Base-by-base conservation (phyloP, 306 rosid species). In the Sicyos baderoa region DNA sequence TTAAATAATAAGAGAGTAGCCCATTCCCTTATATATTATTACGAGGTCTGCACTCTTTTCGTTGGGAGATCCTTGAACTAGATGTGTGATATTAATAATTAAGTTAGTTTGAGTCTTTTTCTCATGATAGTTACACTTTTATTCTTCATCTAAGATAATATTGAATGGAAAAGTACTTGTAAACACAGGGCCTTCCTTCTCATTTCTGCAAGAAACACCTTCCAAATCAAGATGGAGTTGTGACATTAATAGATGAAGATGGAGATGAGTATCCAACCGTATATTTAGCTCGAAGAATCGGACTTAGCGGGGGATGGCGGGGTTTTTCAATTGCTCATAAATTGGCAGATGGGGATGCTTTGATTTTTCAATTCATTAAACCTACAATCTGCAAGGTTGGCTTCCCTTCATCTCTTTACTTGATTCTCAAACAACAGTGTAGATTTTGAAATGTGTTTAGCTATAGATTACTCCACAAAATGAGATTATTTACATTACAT, bases 261-360 rank as follows among this genome's bases (percentile, higher is more conserved):
- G 89, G 80, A 9, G 67, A 82, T 37, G 89, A 86, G 74, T 82
- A 74, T 68, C 67, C 80, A 27, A 76, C 86, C 19, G 51, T 86
- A 65, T 91, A 83, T 78, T 82, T 86, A 81, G 47, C 76, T 32
- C 57, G 83, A 11, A 88, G 85, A 37, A 64, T 73, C 17, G 95
- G 95, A 68, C 85, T 88, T 4, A 88, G 93, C 32, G 95, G 89
- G 54, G 93, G 97, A 69, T 88, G 97, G 93, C 83, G 62, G 72
- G 97, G 88, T 27, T 89, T 92, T 65, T 56, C 97, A 3, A 74
- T 89, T 77, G 96, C 95, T 74, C 97, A 87, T 79, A 68, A 76
- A 13, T 79, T 87, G 79, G 88, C 79, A 6, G 90, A 87, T 49
- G 97, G 97, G 27, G 96, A 91, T 22, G 96, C 97, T 17, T 68